Percentiles rank a stretch among this genome's conserved stretches.
phyloP scores from a whole-genome alignment of 2,329 filamentous ascomycete genomes.

The Myriosclerotinia duriaeana region DNA sequence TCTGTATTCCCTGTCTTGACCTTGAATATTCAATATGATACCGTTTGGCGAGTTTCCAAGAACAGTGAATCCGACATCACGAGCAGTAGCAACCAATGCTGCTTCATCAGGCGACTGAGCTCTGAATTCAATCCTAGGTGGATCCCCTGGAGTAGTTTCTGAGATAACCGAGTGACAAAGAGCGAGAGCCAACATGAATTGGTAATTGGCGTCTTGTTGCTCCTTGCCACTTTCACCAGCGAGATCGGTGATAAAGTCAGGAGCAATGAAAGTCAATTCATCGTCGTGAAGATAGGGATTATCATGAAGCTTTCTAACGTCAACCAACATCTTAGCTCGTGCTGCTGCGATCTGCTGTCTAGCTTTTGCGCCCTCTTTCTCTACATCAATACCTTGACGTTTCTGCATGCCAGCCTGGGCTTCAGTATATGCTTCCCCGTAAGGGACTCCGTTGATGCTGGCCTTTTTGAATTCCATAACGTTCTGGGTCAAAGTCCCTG shows the following conservation, averaged over 20 bases:
- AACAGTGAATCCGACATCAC: conserved; percentile 93
- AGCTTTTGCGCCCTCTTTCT: conserved; percentile 71
- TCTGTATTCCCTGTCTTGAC: conserved; percentile 78
- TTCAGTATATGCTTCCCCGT: conserved; percentile 97
- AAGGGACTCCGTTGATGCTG: conserved; percentile 91
- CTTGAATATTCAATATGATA: conserved; percentile 82
- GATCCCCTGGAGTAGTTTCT: conserved; percentile 84
- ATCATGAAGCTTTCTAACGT: conserved; percentile 74
- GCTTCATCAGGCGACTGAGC: conserved; percentile 97
- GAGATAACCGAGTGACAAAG: conserved; percentile 97
- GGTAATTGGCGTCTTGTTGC: conserved; percentile 75
- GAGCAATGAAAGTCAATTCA: conserved; percentile 86
- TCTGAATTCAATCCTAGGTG: conserved; percentile 89
- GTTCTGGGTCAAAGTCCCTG: conserved; percentile 84
- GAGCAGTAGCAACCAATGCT: conserved; percentile 87
- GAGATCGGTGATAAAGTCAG: conserved; percentile 83
- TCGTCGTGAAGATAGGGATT: conserved; percentile 92
- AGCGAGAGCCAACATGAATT: conserved; percentile 92
- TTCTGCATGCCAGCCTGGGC: conserved; percentile 96
- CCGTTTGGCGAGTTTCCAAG: conserved; percentile 77
- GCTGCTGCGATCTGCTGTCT: conserved; percentile 76
- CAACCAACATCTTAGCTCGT: conserved; percentile 68
- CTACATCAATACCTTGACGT: conserved; percentile 81
- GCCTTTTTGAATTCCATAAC: conserved; percentile 99
- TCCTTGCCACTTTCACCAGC: conserved; percentile 72